These are phyloP conservation scores for Pyrus hybrid DNA, from an alignment of 331 rosid genomes.

Conservation along the genomic window DNA sequence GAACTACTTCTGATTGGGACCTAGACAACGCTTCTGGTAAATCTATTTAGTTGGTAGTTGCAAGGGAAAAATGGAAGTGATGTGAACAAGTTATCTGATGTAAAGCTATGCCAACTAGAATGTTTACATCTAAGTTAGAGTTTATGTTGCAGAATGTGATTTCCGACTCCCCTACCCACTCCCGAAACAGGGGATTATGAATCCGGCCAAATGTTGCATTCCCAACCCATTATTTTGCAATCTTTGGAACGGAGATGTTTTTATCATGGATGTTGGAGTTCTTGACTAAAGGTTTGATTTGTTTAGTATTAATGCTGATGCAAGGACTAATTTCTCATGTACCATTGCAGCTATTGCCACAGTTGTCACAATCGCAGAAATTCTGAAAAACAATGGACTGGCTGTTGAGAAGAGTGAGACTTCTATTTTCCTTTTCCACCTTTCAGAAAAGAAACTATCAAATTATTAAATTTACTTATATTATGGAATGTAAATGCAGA, in stretches of 20 bases:
- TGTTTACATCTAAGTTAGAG: background rate
- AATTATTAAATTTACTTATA: background rate
- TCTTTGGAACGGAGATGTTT: background rate
- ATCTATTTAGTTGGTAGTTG: background rate
- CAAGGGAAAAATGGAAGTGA: background rate
- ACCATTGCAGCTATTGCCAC: slow-evolving; percentile 75
- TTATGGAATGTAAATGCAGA: slow-evolving; percentile 26
- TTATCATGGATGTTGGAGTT: background rate
- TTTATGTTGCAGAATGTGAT: background rate
- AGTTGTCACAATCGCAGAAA: slow-evolving; percentile 77
- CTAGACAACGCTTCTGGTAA: background rate
- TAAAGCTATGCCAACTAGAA: background rate
- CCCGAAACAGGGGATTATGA: background rate
- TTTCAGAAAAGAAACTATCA: background rate
- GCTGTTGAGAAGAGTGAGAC: slow-evolving; percentile 78
- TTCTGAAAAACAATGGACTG: slow-evolving; percentile 73
- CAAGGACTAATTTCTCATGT: background rate
- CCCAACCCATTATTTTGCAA: background rate
- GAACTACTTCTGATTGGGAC: background rate
- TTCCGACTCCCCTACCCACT: background rate
- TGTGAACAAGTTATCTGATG: background rate
- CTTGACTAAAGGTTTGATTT: background rate
- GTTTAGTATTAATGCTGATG: slow-evolving; percentile 1
- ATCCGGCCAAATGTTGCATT: background rate
- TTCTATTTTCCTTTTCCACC: background rate